phyloP scores from a whole-genome alignment of 441 rosid species.

The Euphorbia schlechtendalii region DNA sequence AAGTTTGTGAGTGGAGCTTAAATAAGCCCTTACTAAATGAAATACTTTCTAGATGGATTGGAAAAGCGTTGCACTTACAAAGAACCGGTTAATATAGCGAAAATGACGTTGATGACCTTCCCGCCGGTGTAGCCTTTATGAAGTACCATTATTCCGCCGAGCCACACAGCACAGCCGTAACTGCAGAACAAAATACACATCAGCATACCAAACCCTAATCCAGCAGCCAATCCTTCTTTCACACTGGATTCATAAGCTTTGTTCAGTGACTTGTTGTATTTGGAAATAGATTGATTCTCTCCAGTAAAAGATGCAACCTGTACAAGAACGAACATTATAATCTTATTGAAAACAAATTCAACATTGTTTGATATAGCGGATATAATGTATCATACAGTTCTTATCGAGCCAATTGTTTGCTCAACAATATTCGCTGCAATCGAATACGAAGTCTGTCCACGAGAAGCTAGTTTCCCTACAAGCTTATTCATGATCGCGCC shows the following conservation, averaged over 20 bases:
- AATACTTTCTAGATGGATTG: too few species aligned
- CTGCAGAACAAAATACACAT: slow-evolving; percentile 34
- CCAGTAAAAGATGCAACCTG: slow-evolving; percentile 86
- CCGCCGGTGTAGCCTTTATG: slow-evolving; percentile 62
- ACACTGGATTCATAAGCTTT: slow-evolving; percentile 53
- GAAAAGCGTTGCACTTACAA: slow-evolving; percentile 32
- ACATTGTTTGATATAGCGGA: too few species aligned
- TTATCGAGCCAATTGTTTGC: slow-evolving; percentile 66
- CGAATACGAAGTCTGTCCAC: slow-evolving; percentile 60
- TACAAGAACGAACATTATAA: neutral
- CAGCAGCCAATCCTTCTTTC: slow-evolving; percentile 54
- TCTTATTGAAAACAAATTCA: too few species aligned
- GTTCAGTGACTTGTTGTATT: slow-evolving; percentile 43
- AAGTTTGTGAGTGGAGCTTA: too few species aligned
- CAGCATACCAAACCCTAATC: slow-evolving; percentile 48
- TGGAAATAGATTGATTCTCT: slow-evolving; percentile 50
- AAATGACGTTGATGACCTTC: slow-evolving; percentile 40
- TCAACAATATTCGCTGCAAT: slow-evolving; percentile 55
- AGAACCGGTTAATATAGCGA: slow-evolving; percentile 64
- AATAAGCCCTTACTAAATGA: too few species aligned
- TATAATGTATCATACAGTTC: slow-evolving; percentile 38
- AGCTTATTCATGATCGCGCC: slow-evolving; percentile 45
- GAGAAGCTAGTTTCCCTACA: slow-evolving; percentile 46
- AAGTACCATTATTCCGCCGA: slow-evolving; percentile 51
- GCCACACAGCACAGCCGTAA: slow-evolving; percentile 59